Base-by-base conservation (phyloP, 2,329 filamentous ascomycete genomes). In the Pestalotiopsis sp. region DNA sequence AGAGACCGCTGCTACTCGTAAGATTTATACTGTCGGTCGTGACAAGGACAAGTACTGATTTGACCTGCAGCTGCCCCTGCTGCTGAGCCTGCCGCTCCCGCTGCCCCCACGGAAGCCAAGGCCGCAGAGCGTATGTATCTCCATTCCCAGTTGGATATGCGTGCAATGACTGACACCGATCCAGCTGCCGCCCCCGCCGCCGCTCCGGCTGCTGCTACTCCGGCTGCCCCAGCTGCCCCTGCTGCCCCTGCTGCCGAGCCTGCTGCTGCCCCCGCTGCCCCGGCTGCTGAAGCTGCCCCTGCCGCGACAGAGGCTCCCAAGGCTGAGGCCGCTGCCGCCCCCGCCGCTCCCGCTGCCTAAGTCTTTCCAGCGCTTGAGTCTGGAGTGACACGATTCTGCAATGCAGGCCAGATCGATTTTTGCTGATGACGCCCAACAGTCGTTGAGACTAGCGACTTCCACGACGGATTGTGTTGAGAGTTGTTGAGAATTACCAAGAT, bases 1-100 rank as follows among this genome's bases (percentile, higher is more conserved):
- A 14, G 66, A 41, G 64, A 39, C 59, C 20, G 27, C 67, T 2
- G 68, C 69, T 57, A 59, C 70, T 49, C 56, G 61, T 65, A 68
- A 64, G 61, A 56, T 17, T 36, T 36, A 36, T 13, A 45, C n/a
- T 20, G 27, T 27, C 27, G 20, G 31, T 23, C 23, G 12, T 9
- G 57, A 23, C 7, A 59, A 59, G 25, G 23, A 59, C 13, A 25
- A 14, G 39, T 49, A 13, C 45, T 56, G 23, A 62, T 13, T 6
- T 49, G 38, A 56, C 13, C 12, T 25, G 11, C 27, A 56, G 65
- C 52, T 23, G 65, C 52, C 11, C 62, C 41, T 59, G 56, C n/a
- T 27, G 52, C 23, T 23, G 36, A 36, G 31, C 65, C 52, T 11
- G 36, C 31, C n/a, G n/a, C 59, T 25, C 9, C 66, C 36, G 66